Conservation (phyloP, 2,329 filamentous ascomycete genomes). For the Colletotrichum phormii region DNA sequence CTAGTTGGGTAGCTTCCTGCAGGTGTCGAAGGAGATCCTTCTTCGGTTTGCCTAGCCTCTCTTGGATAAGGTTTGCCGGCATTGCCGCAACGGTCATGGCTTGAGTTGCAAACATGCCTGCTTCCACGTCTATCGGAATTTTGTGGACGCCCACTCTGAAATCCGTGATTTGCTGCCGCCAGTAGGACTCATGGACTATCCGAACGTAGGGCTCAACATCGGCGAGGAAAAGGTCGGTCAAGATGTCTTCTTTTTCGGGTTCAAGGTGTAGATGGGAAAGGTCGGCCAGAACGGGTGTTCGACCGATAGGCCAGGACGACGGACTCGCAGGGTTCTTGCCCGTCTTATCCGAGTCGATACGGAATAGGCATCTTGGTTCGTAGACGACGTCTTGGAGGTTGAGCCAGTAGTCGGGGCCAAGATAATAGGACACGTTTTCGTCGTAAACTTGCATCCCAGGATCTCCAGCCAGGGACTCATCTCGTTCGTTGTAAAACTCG, state of each 20-base stretch:
- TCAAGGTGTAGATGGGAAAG: slow-evolving; percentile 28
- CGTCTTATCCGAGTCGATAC: slow-evolving; percentile 23
- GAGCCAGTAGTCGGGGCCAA: slow-evolving; percentile 34
- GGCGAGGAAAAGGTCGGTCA: slow-evolving; percentile 26
- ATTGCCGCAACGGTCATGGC: slow-evolving; percentile 34
- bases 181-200: slow-evolving; percentile 21
- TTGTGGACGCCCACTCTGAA: slow-evolving; percentile 33
- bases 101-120: slow-evolving; percentile 27
- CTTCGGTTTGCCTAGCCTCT: slow-evolving; percentile 18
- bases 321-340: slow-evolving; percentile 26
- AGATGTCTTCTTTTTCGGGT: slow-evolving; percentile 28
- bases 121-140: slow-evolving; percentile 23
- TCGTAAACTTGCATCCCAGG: slow-evolving; percentile 34
- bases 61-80: slow-evolving; percentile 6
- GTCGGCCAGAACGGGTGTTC: slow-evolving; percentile 11
- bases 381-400: slow-evolving; percentile 32
- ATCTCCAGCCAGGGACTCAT: slow-evolving; percentile 21
- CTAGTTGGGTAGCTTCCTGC: slow-evolving; percentile 24
- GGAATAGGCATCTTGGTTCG: slow-evolving; percentile 33
- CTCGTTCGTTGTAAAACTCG: slow-evolving; percentile 11
- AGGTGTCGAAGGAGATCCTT: slow-evolving; percentile 18
- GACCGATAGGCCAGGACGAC: slow-evolving; percentile 25
- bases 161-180: slow-evolving; percentile 34
- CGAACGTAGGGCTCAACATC: slow-evolving; percentile 31
- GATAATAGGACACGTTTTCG: slow-evolving; percentile 34